Percentiles rank a stretch among this genome's conserved stretches.
Conservation (phyloP, 768 basidiomycete species). For the Lentinus brumalis region DNA sequence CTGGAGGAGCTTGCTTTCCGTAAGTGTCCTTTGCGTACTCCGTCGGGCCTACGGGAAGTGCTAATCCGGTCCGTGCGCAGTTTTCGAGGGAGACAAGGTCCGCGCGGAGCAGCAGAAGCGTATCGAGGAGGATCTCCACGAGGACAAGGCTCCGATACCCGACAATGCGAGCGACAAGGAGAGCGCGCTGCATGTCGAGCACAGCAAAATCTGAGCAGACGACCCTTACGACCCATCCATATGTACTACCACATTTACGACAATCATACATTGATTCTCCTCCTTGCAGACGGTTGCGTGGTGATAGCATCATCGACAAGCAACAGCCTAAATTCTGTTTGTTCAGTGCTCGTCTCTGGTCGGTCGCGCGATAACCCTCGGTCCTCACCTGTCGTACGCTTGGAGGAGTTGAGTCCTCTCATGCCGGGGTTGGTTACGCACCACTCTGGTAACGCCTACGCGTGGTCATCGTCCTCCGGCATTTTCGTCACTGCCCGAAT, state of each 20-base stretch:
- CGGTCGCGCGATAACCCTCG: neutral
- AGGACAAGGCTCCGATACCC: slow-evolving; percentile 18
- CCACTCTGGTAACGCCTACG: too few species aligned
- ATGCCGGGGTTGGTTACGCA: too few species aligned
- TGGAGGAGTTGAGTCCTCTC: too few species aligned
- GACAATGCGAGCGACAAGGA: slow-evolving; percentile 24
- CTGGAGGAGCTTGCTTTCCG: slow-evolving; percentile 64
- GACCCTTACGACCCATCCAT: neutral
- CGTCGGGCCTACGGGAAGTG: neutral
- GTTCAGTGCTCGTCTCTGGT: neutral
- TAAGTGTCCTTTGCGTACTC: slow-evolving; percentile 31
- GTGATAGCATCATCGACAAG: neutral
- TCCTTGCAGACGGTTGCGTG: neutral
- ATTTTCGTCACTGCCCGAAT: neutral
- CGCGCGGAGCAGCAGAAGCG: slow-evolving; percentile 42
- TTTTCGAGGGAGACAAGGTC: slow-evolving; percentile 46
- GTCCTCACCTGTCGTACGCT: too few species aligned
- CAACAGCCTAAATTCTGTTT: neutral
- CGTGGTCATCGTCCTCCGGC: neutral
- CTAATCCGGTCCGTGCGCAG: slow-evolving; percentile 22
- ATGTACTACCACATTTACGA: neutral
- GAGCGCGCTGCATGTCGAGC: slow-evolving; percentile 22
- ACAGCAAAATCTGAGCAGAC: neutral
- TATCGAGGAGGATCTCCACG: slow-evolving; percentile 41
- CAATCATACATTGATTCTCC: neutral